phyloP scores from a whole-genome alignment of 331 rosid genomes.

The Acacia pycnantha region DNA sequence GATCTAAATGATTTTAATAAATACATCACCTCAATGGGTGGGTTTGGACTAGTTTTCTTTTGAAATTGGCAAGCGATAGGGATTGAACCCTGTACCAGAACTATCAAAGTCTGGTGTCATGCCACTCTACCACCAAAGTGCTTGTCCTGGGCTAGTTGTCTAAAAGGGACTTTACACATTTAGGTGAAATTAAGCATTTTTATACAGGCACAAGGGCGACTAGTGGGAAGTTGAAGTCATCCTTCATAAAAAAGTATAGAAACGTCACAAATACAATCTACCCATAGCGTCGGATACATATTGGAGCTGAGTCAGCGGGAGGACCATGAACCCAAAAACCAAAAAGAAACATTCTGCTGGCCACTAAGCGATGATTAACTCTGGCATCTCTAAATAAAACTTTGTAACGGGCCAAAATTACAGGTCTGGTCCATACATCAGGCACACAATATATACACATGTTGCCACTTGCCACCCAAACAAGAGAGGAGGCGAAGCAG shows the following conservation, averaged over 20 bases:
- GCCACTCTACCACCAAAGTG: no score
- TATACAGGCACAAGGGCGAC: background rate
- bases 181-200: background rate
- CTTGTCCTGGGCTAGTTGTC: background rate
- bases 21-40: no score
- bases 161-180: background rate
- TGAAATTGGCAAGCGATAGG: no score
- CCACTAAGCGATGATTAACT: background rate
- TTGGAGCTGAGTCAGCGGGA: background rate
- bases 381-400: background rate
- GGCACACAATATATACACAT: background rate
- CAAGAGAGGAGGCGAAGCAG: conserved; percentile 20
- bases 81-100: no score
- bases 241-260: background rate
- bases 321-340: background rate
- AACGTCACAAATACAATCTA: background rate
- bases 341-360: background rate
- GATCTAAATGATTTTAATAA: no score
- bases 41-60: no score
- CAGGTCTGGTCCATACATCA: conserved; percentile 22
- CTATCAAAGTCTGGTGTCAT: no score
- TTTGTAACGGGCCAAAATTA: conserved; percentile 15
- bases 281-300: background rate
- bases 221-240: background rate
- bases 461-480: conserved; percentile 28